Conservation (phyloP, 768 basidiomycete species). For the Mycena galopus region DNA sequence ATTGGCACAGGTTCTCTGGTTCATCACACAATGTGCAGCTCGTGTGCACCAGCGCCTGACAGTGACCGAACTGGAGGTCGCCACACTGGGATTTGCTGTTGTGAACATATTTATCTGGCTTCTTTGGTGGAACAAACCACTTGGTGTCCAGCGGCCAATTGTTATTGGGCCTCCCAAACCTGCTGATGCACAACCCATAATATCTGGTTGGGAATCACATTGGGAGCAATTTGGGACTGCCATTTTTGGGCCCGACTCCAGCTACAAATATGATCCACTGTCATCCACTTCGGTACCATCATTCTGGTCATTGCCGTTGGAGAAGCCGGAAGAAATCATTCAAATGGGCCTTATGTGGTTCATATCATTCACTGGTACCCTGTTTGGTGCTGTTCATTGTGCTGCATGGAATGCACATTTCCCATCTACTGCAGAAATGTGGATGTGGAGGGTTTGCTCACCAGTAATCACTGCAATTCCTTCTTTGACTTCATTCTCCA, state of each 20-base stretch:
- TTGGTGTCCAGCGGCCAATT: slow-evolving; percentile 45
- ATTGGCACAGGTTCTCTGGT: too few relatives aligned
- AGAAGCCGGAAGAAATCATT: too few relatives aligned
- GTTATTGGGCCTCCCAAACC: slow-evolving; percentile 2
- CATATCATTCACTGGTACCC: too few relatives aligned
- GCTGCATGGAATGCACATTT: slow-evolving; percentile 42
- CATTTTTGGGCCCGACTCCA: background rate
- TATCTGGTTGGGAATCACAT: background rate
- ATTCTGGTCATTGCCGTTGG: too few relatives aligned
- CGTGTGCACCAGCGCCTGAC: too few relatives aligned
- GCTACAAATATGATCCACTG: background rate
- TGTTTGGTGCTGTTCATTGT: slow-evolving; percentile 47
- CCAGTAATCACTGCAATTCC: slow-evolving; percentile 19
- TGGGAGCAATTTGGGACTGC: background rate
- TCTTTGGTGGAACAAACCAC: slow-evolving; percentile 57
- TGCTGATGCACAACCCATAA: background rate
- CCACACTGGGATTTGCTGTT: too few relatives aligned
- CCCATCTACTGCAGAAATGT: slow-evolving; percentile 32
- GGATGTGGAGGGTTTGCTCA: slow-evolving; percentile 39
- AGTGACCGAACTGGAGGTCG: too few relatives aligned
- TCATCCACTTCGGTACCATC: background rate
- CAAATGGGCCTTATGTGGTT: too few relatives aligned
- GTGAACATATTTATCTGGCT: too few relatives aligned
- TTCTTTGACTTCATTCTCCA: background rate
- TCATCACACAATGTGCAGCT: too few relatives aligned